Percentiles rank a stretch among this genome's conserved stretches.
These are phyloP conservation scores for Alternaria brassicicola DNA, from an alignment of 2,329 filamentous ascomycete genomes.

Conservation along the genomic window DNA sequence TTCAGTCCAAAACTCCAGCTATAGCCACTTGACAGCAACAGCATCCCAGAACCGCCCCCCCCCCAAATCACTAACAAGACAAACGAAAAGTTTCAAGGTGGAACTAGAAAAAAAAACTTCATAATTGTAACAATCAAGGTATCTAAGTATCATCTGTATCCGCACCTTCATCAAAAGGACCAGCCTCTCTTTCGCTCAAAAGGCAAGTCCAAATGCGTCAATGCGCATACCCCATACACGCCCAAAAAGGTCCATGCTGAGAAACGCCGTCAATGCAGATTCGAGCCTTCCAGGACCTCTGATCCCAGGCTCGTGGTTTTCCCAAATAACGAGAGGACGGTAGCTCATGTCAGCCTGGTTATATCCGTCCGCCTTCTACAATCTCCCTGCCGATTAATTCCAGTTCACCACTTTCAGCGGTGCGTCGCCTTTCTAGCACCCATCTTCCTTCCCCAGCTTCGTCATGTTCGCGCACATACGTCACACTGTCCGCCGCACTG, in stretches of 20 bases:
- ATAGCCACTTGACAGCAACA: no score
- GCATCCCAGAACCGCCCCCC: no score
- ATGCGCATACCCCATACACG: background rate
- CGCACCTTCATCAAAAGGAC: background rate
- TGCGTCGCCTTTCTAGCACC: constrained; percentile 72
- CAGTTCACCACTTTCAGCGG: constrained; percentile 68
- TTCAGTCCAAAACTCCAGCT: no score
- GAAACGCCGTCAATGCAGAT: background rate
- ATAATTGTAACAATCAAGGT: background rate
- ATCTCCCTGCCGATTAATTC: constrained; percentile 70
- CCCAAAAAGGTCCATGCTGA: background rate
- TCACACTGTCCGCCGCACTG: constrained; percentile 69
- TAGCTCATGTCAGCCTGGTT: background rate
- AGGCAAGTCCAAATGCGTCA: background rate
- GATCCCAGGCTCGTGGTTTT: background rate
- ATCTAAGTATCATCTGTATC: background rate
- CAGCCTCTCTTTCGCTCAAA: background rate
- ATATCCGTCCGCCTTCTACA: constrained; percentile 60
- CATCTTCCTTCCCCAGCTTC: constrained; percentile 65
- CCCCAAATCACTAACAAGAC: no score
- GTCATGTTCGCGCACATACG: constrained; percentile 68
- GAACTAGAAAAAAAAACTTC: background rate
- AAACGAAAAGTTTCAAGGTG: no score
- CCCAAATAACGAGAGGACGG: background rate
- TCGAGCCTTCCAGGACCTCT: background rate